phyloP scores from a whole-genome alignment of 2,329 filamentous ascomycete genomes.

The Aspergillus caelatus region DNA sequence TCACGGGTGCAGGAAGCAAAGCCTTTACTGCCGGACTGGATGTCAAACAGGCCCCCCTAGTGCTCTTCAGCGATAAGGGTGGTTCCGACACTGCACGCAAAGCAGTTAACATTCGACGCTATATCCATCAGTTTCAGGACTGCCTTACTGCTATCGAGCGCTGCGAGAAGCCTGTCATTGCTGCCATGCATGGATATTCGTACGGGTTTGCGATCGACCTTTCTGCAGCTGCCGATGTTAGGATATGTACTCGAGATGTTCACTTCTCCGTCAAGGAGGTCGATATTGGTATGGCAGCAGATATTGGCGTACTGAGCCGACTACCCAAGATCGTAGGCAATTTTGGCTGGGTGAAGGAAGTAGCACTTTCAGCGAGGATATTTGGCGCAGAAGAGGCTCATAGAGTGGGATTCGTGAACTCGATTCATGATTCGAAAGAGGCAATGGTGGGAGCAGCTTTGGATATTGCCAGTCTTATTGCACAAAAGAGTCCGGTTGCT shows the following conservation, averaged over 20 bases:
- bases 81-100: conserved; percentile 64
- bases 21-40: conserved; percentile 88
- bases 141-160: conserved; percentile 75
- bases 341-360: conserved; percentile 53
- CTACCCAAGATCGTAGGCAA: conserved; percentile 49
- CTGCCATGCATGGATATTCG: conserved; percentile 75
- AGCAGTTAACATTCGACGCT: conserved; percentile 63
- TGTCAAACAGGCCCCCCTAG: conserved; percentile 68
- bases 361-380: conserved; percentile 46
- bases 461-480: conserved; percentile 66
- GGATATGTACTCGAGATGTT: conserved; percentile 40
- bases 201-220: conserved; percentile 77
- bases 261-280: conserved; percentile 52
- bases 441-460: conserved; percentile 65
- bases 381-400: conserved; percentile 50
- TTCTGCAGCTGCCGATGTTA: conserved; percentile 45
- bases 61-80: conserved; percentile 45
- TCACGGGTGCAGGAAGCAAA: conserved; percentile 78
- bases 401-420: conserved; percentile 47
- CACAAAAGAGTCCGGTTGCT: conserved; percentile 82
- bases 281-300: conserved; percentile 54
- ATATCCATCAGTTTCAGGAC: conserved; percentile 79
- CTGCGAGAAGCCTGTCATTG: conserved; percentile 91
- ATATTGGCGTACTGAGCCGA: conserved; percentile 51
- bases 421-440: conserved; percentile 56